Conservation (phyloP, 805 yeast species). For the Candida oleophila region DNA sequence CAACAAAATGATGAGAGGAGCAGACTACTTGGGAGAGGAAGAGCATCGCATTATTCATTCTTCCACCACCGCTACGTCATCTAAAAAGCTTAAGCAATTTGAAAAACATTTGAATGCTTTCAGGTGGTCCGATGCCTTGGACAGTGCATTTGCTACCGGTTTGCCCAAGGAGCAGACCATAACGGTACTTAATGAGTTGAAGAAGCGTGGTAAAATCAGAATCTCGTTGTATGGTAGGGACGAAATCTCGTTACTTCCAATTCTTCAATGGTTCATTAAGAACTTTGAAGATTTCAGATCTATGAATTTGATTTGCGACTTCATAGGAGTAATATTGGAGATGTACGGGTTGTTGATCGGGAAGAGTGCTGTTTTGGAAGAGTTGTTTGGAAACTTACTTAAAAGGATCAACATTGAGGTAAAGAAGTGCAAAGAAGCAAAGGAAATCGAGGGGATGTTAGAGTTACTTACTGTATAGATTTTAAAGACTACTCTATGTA, state of each 20-base stretch:
- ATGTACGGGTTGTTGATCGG: conserved; percentile 76
- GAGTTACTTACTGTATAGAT: conserved; percentile 64
- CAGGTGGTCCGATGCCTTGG: conserved; percentile 91
- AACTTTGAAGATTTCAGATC: conserved; percentile 79
- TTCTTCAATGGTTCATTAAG: conserved; percentile 78
- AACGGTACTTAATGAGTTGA: conserved; percentile 82
- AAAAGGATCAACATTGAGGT: conserved; percentile 68
- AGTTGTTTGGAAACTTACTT: conserved; percentile 59
- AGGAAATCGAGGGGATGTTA: conserved; percentile 89
- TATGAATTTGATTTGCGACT: conserved; percentile 61
- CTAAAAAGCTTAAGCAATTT: conserved; percentile 71
- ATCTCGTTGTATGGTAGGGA: conserved; percentile 81
- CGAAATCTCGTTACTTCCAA: conserved; percentile 81
- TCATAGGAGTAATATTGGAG: conserved; percentile 64
- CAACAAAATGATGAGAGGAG: conserved; percentile 83
- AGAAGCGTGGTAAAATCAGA: conserved; percentile 83
- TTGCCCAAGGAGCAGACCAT: conserved; percentile 76
- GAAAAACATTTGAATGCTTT: conserved; percentile 85
- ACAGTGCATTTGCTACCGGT: conserved; percentile 78
- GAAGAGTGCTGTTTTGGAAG: conserved; percentile 74
- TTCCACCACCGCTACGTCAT: conserved; percentile 37
- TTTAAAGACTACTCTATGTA: not conserved
- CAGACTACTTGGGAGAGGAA: conserved; percentile 86
- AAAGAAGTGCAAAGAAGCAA: conserved; percentile 80
- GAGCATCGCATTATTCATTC: conserved; percentile 73